Percentiles rank a stretch among this genome's conserved stretches.
Conservation (phyloP, 2,329 filamentous ascomycete species). For the Lecanosticta acicola region DNA sequence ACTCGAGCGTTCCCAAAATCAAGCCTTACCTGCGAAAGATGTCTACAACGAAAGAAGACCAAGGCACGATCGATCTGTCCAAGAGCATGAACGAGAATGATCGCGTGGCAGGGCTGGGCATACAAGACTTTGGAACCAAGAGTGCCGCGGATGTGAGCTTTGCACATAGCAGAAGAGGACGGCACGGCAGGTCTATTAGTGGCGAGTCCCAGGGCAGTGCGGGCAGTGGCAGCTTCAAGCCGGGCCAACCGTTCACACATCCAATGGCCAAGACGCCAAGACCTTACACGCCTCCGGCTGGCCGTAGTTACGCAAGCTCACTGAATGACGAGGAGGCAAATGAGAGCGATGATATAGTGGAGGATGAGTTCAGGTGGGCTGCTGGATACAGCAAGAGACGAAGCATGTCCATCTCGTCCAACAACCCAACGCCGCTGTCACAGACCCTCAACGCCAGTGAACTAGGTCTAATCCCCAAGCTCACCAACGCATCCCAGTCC, state of each 20-base stretch:
- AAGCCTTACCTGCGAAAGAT: conserved; percentile 53
- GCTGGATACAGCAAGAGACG: conserved; percentile 35
- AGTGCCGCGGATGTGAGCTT: conserved; percentile 44
- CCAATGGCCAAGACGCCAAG: conserved; percentile 52
- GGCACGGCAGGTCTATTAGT: conserved; percentile 51
- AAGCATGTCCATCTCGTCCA: conserved; percentile 42
- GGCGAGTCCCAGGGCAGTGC: conserved; percentile 51
- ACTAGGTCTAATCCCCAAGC: conserved; percentile 41
- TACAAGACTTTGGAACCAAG: conserved; percentile 44
- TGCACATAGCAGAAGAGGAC: conserved; percentile 34
- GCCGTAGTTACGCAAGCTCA: conserved; percentile 47
- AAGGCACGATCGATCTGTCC: conserved; percentile 47
- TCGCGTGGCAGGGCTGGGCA: conserved; percentile 47
- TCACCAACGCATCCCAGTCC: conserved; percentile 49
- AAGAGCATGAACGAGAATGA: conserved; percentile 53
- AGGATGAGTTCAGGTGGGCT: conserved; percentile 41
- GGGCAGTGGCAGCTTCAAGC: conserved; percentile 42
- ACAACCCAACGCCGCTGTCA: conserved; percentile 28
- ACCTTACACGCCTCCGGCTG: conserved; percentile 49
- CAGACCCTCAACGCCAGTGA: conserved; percentile 32
- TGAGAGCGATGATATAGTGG: conserved; percentile 38
- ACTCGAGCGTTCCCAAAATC: conserved; percentile 38
- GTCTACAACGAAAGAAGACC: conserved; percentile 43
- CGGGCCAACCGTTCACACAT: conserved; percentile 49
- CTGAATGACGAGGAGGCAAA: conserved; percentile 40